Conservation (phyloP, 345 rosid genomes). For the Mangifera indica region DNA sequence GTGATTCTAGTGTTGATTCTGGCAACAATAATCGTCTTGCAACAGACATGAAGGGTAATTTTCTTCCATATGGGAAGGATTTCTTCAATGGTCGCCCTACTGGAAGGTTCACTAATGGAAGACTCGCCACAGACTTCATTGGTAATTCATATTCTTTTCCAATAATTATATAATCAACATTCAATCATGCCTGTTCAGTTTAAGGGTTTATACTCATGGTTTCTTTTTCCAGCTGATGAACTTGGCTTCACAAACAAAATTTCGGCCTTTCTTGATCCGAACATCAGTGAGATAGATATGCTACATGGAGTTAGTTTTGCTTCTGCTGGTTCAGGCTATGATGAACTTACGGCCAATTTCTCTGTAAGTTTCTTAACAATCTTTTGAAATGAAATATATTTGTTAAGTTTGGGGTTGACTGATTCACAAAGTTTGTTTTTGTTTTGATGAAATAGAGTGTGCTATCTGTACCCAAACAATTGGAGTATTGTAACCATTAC, state of each 20-base stretch:
- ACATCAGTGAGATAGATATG: slow-evolving; percentile 44
- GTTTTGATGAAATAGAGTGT: slow-evolving; percentile 46
- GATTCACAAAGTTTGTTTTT: not conserved
- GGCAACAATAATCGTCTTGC: slow-evolving; percentile 67
- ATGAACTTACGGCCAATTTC: slow-evolving; percentile 77
- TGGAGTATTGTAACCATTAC: slow-evolving; percentile 62
- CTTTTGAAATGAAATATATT: too few species aligned
- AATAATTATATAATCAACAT: too few species aligned
- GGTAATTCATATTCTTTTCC: slow-evolving; percentile 32
- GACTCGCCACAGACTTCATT: slow-evolving; percentile 70
- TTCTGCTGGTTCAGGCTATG: slow-evolving; percentile 92
- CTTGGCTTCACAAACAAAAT: slow-evolving; percentile 53
- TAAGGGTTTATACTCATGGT: not conserved
- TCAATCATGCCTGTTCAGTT: not conserved
- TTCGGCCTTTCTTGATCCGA: slow-evolving; percentile 71
- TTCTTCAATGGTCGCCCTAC: slow-evolving; percentile 61
- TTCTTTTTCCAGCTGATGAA: slow-evolving; percentile 62
- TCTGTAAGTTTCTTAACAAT: slow-evolving; percentile 43
- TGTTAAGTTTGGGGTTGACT: too few species aligned
- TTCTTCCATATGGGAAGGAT: slow-evolving; percentile 65
- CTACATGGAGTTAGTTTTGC: slow-evolving; percentile 83
- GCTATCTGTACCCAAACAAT: slow-evolving; percentile 56
- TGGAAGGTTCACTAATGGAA: slow-evolving; percentile 65
- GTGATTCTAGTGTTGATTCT: slow-evolving; percentile 85
- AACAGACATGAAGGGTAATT: slow-evolving; percentile 54